phyloP scores from a whole-genome alignment of 192 early-diverging fungal genomes.

The Linnemannia elongata region DNA sequence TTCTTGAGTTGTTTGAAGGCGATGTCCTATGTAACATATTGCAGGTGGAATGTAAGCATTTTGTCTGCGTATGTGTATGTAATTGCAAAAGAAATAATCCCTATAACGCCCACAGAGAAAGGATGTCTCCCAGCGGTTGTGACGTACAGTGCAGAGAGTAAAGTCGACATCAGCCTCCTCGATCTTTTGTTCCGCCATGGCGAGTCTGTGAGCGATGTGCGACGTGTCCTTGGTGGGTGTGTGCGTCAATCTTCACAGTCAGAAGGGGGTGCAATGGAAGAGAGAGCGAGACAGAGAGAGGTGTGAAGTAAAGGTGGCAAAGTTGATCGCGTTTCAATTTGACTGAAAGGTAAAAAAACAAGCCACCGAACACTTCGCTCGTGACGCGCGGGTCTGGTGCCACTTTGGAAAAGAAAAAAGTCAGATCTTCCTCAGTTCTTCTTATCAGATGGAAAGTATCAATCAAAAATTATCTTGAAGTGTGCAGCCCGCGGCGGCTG shows the following conservation, averaged over 20 bases:
- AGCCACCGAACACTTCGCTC: neutral
- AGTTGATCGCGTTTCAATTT: neutral
- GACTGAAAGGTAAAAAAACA: neutral
- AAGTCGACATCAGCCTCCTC: neutral
- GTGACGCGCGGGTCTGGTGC: neutral
- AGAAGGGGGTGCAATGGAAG: neutral
- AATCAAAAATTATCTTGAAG: no score
- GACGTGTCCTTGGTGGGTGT: neutral
- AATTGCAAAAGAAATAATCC: neutral
- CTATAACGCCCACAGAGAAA: neutral
- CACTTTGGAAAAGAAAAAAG: no score
- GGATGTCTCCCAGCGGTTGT: neutral
- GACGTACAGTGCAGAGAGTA: neutral
- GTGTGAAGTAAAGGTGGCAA: neutral
- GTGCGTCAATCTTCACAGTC: neutral
- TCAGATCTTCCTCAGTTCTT: no score
- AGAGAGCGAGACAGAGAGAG: neutral
- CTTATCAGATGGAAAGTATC: neutral
- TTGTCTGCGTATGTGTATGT: neutral
- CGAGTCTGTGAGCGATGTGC: neutral
- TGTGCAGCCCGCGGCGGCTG: no score
- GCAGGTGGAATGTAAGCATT: neutral
- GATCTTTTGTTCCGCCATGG: neutral
- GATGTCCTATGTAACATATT: slow-evolving; percentile 20
- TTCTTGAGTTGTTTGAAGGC: slow-evolving; percentile 29